These are phyloP conservation scores for Chloris gayana DNA, from an alignment of 176 grass and related monocot species.

Conservation along the genomic window DNA sequence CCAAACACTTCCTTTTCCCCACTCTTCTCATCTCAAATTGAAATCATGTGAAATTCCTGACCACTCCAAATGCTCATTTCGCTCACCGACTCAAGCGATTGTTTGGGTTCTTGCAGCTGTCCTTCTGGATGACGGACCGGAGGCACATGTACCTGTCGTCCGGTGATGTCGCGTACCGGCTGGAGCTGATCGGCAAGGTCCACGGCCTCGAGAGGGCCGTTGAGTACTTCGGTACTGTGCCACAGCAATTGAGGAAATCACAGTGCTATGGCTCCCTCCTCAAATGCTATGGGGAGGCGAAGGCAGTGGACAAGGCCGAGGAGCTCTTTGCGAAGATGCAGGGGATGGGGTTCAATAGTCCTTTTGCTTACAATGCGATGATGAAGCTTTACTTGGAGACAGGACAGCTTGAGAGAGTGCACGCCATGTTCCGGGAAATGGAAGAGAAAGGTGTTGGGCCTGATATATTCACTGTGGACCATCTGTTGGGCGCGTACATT, in stretches of 20 bases:
- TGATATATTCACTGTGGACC: constrained; percentile 41
- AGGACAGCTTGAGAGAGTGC: constrained; percentile 45
- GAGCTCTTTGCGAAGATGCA: constrained; percentile 50
- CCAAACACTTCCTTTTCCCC: background rate
- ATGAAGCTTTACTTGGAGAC: constrained; percentile 50
- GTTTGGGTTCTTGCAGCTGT: constrained; percentile 49
- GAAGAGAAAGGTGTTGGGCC: constrained; percentile 37
- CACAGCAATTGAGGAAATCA: constrained; percentile 40
- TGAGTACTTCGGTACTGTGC: constrained; percentile 50
- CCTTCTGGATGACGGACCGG: constrained; percentile 67
- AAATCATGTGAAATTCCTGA: background rate
- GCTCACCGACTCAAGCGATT: background rate
- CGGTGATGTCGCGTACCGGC: constrained; percentile 53
- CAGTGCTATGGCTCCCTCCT: constrained; percentile 66
- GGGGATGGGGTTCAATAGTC: constrained; percentile 21
- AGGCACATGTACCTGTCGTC: constrained; percentile 41
- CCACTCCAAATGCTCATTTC: background rate
- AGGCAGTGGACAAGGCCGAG: constrained; percentile 48
- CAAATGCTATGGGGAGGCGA: constrained; percentile 54
- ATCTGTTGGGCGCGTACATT: constrained; percentile 29
- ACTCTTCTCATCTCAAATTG: background rate
- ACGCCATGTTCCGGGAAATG: constrained; percentile 40
- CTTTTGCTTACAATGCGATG: constrained; percentile 48
- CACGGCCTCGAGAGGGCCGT: constrained; percentile 52
- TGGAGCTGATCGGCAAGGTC: constrained; percentile 58